phyloP scores from a whole-genome alignment of 1,284 basidiomycete species.

The Chiua sp. region DNA sequence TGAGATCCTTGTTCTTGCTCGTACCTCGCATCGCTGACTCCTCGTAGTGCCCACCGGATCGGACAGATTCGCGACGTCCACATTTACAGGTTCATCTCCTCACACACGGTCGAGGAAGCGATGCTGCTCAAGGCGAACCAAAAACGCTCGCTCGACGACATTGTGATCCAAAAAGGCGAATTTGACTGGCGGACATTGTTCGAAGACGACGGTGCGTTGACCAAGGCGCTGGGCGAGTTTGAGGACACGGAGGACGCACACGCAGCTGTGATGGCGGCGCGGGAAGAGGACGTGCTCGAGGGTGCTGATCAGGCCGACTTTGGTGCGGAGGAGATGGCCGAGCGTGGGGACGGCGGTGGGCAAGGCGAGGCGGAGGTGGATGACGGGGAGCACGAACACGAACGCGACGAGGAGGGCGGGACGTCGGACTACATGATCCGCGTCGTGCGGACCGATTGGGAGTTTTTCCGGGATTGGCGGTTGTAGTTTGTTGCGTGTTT shows the following conservation, averaged over 20 bases:
- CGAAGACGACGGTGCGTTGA: slow-evolving; percentile 59
- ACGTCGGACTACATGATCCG: slow-evolving; percentile 90
- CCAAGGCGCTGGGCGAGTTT: slow-evolving; percentile 78
- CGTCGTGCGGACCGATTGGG: slow-evolving; percentile 76
- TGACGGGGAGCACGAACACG: slow-evolving; percentile 43
- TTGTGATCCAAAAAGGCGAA: slow-evolving; percentile 94
- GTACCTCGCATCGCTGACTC: slow-evolving; percentile 8
- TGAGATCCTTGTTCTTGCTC: slow-evolving; percentile 37
- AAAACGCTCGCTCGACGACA: slow-evolving; percentile 89
- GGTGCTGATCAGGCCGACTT: slow-evolving; percentile 84
- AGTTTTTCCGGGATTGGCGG: slow-evolving; percentile 79
- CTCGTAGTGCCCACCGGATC: slow-evolving; percentile 85
- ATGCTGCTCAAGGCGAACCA: slow-evolving; percentile 97
- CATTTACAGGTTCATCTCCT: slow-evolving; percentile 95
- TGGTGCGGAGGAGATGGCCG: slow-evolving; percentile 44
- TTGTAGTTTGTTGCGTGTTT: slow-evolving; percentile 40
- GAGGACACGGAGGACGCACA: slow-evolving; percentile 89
- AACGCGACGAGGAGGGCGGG: slow-evolving; percentile 53
- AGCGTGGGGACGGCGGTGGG: slow-evolving; percentile 21
- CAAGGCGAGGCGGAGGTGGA: slow-evolving; percentile 26
- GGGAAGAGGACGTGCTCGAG: slow-evolving; percentile 72
- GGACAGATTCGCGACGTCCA: slow-evolving; percentile 98
- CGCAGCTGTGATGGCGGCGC: slow-evolving; percentile 80
- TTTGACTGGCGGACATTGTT: slow-evolving; percentile 95
- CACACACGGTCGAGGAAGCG: slow-evolving; percentile 95